Evolutionary conservation across 208 protist genomes (phyloP).

Genomic region (Acanthamoeba sp.): DNA sequence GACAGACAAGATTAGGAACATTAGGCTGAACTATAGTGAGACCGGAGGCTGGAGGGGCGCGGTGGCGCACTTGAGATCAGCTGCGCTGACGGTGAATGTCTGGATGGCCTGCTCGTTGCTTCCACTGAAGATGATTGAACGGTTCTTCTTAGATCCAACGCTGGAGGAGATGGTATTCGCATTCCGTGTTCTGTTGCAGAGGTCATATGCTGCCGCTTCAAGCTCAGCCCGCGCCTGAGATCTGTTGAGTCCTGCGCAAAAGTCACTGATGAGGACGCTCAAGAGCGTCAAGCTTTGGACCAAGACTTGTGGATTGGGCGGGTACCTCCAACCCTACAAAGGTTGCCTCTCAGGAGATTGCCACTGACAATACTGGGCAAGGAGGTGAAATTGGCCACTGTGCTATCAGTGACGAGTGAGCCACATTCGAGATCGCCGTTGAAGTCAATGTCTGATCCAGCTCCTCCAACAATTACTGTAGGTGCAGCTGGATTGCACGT

Average conservation of each 20-base stretch:
- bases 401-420: background rate
- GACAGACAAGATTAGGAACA: background rate
- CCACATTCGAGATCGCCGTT: background rate
- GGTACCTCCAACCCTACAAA: background rate
- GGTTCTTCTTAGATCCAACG: background rate
- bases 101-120: background rate
- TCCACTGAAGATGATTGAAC: background rate
- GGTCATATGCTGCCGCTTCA: too few relatives aligned
- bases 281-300: background rate
- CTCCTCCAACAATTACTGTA: background rate
- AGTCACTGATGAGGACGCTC: background rate
- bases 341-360: background rate
- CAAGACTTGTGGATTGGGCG: background rate
- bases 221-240: too few relatives aligned
- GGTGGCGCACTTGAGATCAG: background rate
- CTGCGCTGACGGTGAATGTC: background rate
- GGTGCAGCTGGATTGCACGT: background rate
- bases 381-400: background rate
- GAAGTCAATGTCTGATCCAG: background rate
- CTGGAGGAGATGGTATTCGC: background rate
- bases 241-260: too few relatives aligned
- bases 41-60: background rate
- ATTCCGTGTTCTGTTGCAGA: background rate
- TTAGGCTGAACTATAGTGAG: too few relatives aligned
- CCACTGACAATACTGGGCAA: background rate